Evolutionary conservation across 78 protist genomes (phyloP), one percentile per base, ranked within the genome.

Genomic region (Diacronema lutheri): DNA sequence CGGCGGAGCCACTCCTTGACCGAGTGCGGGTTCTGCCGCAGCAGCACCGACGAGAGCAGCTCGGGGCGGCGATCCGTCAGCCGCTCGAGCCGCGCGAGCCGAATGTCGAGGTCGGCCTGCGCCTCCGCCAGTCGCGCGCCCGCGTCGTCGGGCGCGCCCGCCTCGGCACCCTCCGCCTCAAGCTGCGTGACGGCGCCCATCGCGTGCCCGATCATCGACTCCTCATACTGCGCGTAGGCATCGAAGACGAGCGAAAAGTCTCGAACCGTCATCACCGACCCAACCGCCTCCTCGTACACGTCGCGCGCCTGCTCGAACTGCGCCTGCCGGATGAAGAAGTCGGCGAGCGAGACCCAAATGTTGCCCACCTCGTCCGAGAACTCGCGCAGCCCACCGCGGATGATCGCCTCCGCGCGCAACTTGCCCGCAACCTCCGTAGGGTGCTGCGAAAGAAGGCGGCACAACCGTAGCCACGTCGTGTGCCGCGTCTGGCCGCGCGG

Each of bases 1-100:
- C 99, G 90, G 80, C 95, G 93, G 85, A 81, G 94, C 99, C 99
- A 98, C 77, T 98, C 98, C 66, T 41, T 60, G 16, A 98, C 99
- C 56, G 94, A 94, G 93, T 97, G 95, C 35, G 98, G 98, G 83
- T 97, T 96, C 80, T 98, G 99, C 16, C 92, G 76, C 65, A 91
- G 86, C 26, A 79, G 89, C n/a, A 96, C 98, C 0, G 87, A 33
- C 86, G 88, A 94, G 73, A 95, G 83, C 33, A 97, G 85, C 21
- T 90, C 71, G 4, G 95, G 95, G 16, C 94, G 94, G 0, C 97
- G 83, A 58, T 90, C 93, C 58, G 92, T 81, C 35, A 96, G 89
- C 13, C 72, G 25, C 65, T 96, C 97, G 62, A 87, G 86, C 55
- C 83, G 80, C 56, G 31, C 71, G 33, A 72, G 74, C 29, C 92